Evolutionary conservation across 2,329 filamentous ascomycete species (phyloP), one percentile per base, ranked within the genome.

Genomic region (Aspergillus sp.): DNA sequence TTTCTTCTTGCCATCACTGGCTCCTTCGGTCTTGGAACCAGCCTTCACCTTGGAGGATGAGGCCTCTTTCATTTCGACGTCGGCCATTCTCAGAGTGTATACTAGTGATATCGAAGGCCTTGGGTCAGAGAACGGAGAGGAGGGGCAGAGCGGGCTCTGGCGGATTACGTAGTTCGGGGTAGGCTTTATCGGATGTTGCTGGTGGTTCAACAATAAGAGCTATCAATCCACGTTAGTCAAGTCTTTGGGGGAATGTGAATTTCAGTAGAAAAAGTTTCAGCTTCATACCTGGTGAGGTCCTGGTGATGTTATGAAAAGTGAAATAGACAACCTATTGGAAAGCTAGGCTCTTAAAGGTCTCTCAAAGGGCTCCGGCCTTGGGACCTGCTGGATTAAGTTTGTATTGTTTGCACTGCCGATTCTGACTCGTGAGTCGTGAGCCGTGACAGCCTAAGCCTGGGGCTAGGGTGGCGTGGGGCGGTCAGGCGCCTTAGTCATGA

Each of bases 31-130:
- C 76, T 87, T 90, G 25, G 81, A 78, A 17, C 77, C 77, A 62
- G 76, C 79, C 73, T 84, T 86, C 45, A 76, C 71, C 77, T 87
- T 85, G 55, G 77, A 73, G 56, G 70, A 76, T 35, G 87, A 86
- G 47, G 90, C 92, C 76, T 98, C 95, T 55, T 90, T 90, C 95
- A 98, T 98, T 71, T 97, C 92, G 51, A 98, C 88, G 78, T 99
- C 95, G 58, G 93, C 90, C 95, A 98, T 98, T 62, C 21, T 31
- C 27, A 11, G 9, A 11, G 27, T 43, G 51, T 31, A 44, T n/a
- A 14, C 27, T 45, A 41, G 15, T 27, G 25, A 14, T 46, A 19
- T 31, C 21, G 43, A 11, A 23, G 19, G 25, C 6, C 55, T 41
- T 33, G 17, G 47, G 21, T 25, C 27, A 44, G 48, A 31, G 31